Percentiles rank a stretch among this genome's conserved stretches.
Conservation (phyloP, 1,139 yeast species). For the Meyerozyma guilliermondii region DNA sequence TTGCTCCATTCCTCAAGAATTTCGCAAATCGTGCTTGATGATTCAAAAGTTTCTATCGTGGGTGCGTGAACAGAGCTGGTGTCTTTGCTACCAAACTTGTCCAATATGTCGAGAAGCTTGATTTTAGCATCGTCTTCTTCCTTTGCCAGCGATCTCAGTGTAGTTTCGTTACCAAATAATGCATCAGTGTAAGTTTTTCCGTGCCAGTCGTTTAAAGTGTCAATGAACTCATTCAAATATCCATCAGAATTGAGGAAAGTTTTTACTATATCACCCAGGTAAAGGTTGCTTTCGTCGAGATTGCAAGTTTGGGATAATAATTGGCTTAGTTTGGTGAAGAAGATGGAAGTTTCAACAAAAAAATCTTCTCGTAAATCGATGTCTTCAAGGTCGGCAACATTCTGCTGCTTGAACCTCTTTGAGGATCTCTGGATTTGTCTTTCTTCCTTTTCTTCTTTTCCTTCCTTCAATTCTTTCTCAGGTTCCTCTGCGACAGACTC, state of each 20-base stretch:
- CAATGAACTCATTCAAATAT: constrained; percentile 22
- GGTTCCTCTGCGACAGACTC: constrained; percentile 4
- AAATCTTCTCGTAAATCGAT: constrained; percentile 17
- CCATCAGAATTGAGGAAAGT: not conserved
- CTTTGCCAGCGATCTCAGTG: constrained; percentile 8
- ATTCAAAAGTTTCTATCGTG: constrained; percentile 12
- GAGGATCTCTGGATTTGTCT: constrained; percentile 28
- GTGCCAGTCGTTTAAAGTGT: constrained; percentile 22
- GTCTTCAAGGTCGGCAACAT: constrained; percentile 17
- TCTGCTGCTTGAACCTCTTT: constrained; percentile 28
- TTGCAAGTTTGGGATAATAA: constrained; percentile 7
- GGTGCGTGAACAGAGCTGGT: constrained; percentile 9
- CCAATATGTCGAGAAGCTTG: constrained; percentile 34
- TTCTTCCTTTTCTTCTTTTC: constrained; percentile 1
- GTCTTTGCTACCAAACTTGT: constrained; percentile 26
- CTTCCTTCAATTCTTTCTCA: constrained; percentile 4
- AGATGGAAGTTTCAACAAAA: constrained; percentile 22
- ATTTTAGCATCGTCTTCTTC: constrained; percentile 27
- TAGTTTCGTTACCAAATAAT: constrained; percentile 11
- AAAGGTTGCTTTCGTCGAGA: not conserved
- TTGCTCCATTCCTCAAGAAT: constrained; percentile 28
- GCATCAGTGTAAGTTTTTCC: constrained; percentile 11
- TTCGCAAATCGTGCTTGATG: constrained; percentile 14
- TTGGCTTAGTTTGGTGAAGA: constrained; percentile 18
- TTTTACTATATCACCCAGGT: not conserved